Evolutionary conservation across 106 monocot species (phyloP).

Genomic region (Gastrodia elata): DNA sequence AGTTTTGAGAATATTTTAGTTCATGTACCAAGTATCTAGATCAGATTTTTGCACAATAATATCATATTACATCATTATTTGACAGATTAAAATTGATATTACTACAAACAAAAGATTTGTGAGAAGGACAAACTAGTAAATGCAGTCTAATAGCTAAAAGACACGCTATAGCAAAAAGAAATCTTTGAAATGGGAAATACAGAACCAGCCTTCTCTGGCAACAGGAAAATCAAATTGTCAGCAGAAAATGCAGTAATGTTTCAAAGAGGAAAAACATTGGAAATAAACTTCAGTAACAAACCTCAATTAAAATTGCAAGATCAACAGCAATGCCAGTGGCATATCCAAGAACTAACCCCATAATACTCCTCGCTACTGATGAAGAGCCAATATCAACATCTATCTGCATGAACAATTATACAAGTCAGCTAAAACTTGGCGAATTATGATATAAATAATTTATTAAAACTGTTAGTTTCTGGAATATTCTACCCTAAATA

Average conservation of each 20-base stretch:
- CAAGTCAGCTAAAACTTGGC: background rate
- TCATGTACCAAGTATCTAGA: too few relatives aligned
- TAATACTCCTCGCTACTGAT: conserved; percentile 78
- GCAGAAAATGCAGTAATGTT: background rate
- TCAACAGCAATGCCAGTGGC: conserved; percentile 87
- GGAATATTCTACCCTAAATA: background rate
- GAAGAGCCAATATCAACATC: conserved; percentile 96
- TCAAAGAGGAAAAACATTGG: background rate
- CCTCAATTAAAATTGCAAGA: conserved; percentile 96
- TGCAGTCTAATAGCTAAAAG: background rate
- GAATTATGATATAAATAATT: background rate
- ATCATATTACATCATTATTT: too few relatives aligned
- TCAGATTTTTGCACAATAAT: too few relatives aligned
- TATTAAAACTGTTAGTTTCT: background rate
- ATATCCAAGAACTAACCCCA: conserved; percentile 81
- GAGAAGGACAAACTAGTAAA: background rate
- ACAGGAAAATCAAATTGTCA: background rate
- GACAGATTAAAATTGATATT: too few relatives aligned
- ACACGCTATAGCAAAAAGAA: background rate
- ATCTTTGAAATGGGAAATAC: background rate
- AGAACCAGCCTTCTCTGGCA: too few relatives aligned
- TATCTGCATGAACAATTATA: conserved; percentile 37
- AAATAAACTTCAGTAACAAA: conserved; percentile 12
- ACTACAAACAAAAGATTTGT: background rate
- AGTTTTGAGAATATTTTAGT: too few relatives aligned